Evolutionary conservation across 306 rosid genomes (phyloP).

Genomic region (Nissolia schottii): DNA sequence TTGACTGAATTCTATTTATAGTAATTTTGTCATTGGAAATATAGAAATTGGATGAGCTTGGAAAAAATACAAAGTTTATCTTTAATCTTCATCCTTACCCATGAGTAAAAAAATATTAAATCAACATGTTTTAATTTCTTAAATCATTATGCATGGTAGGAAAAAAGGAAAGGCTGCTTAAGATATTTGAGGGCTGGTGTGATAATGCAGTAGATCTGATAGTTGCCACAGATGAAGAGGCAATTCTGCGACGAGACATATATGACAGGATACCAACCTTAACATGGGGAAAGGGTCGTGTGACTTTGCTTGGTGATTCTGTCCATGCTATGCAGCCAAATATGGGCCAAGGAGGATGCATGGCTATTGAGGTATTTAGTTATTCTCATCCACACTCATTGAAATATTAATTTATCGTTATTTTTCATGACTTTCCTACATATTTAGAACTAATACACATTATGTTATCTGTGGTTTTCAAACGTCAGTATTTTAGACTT

Average conservation of each 20-base stretch:
- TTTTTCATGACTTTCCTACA: neutral
- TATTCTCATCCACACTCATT: neutral
- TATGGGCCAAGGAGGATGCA: constrained; percentile 87
- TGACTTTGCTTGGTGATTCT: constrained; percentile 81
- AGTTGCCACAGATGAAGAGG: constrained; percentile 66
- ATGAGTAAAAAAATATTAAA: neutral
- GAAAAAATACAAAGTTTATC: neutral
- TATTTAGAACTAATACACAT: neutral
- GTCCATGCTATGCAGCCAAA: constrained; percentile 91
- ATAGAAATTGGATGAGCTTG: neutral
- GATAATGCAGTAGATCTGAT: constrained; percentile 76
- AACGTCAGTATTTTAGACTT: neutral
- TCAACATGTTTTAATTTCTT: neutral
- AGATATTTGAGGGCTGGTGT: constrained; percentile 78
- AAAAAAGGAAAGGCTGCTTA: constrained; percentile 69
- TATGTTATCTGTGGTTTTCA: neutral
- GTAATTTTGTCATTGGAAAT: neutral
- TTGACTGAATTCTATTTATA: neutral
- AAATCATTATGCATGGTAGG: constrained; percentile 40
- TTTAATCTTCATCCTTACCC: neutral
- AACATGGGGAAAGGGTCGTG: constrained; percentile 74
- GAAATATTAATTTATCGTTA: neutral
- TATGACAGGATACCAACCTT: constrained; percentile 62
- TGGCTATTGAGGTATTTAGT: constrained; percentile 74
- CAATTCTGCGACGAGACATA: constrained; percentile 74